A percentile compares a stretch with the other conserved stretches of the same genome.
These are phyloP conservation scores for Vairimorpha necatrix DNA, from an alignment of 371 early-diverging fungal genomes.

Conservation along the genomic window DNA sequence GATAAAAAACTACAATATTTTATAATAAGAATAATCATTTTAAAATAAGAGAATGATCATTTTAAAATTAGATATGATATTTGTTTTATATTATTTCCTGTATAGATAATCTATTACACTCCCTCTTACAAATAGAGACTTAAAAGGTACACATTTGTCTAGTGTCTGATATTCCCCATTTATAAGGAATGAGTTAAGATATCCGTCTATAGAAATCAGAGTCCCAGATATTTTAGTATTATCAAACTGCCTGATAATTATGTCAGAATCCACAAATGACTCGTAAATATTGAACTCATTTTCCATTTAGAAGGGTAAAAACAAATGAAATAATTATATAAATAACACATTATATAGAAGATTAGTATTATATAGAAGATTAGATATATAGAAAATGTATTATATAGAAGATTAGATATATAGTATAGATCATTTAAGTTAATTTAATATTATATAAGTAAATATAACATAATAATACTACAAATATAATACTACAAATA, in stretches of 20 bases:
- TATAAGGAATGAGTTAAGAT: neutral
- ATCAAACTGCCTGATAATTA: neutral
- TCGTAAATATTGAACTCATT: neutral
- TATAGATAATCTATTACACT: neutral
- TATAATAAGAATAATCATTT: neutral
- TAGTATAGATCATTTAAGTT: too few relatives aligned
- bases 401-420: too few relatives aligned
- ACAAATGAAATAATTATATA: neutral
- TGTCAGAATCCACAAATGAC: neutral
- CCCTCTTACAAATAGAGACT: neutral
- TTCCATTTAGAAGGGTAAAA: constrained; percentile 1
- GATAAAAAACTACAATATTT: too few relatives aligned
- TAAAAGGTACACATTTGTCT: neutral
- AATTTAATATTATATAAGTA: neutral
- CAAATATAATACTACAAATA: too few relatives aligned
- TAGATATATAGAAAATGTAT: too few relatives aligned
- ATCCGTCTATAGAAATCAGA: neutral
- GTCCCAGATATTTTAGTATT: neutral
- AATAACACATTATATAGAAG: too few relatives aligned
- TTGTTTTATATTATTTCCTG: neutral
- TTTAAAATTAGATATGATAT: neutral
- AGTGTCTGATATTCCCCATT: neutral
- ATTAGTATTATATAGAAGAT: too few relatives aligned
- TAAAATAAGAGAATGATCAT: neutral
- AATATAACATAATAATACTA: neutral